A percentile compares a stretch with the other conserved stretches of the same genome.
Evolutionary conservation across 2,329 filamentous ascomycete genomes (phyloP).

Genomic region (Botrytis elliptica): DNA sequence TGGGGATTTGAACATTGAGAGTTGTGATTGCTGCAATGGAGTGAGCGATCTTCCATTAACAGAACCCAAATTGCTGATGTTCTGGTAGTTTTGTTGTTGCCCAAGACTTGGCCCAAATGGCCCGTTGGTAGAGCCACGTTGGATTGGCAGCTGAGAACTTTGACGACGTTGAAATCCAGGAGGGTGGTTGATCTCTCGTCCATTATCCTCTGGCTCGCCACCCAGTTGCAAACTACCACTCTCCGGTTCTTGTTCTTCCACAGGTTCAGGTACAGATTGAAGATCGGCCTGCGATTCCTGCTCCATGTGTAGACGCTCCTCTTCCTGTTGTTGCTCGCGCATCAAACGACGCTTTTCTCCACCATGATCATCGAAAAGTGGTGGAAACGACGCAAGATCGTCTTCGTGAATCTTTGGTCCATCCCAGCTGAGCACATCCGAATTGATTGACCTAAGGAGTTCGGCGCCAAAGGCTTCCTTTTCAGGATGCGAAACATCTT

Average conservation of each 20-base stretch:
- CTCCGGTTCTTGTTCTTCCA: slow-evolving; percentile 73
- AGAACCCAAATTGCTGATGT: slow-evolving; percentile 53
- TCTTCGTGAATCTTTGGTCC: slow-evolving; percentile 48
- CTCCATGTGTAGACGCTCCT: slow-evolving; percentile 52
- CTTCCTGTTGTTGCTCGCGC: slow-evolving; percentile 65
- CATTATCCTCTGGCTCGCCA: slow-evolving; percentile 78
- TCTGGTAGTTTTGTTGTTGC: slow-evolving; percentile 47
- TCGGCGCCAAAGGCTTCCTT: slow-evolving; percentile 39
- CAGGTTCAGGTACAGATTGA: slow-evolving; percentile 46
- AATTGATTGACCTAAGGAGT: slow-evolving; percentile 48
- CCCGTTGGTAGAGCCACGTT: slow-evolving; percentile 55
- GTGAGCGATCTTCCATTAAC: slow-evolving; percentile 72
- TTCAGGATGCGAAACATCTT: slow-evolving; percentile 26
- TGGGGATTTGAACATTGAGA: slow-evolving; percentile 52
- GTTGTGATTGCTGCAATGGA: slow-evolving; percentile 72
- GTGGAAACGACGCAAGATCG: slow-evolving; percentile 57
- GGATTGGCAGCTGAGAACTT: slow-evolving; percentile 74
- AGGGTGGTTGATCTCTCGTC: slow-evolving; percentile 44
- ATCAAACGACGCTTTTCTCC: slow-evolving; percentile 78
- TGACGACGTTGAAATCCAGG: slow-evolving; percentile 58
- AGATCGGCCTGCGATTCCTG: slow-evolving; percentile 53
- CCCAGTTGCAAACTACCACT: slow-evolving; percentile 83
- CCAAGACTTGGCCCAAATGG: slow-evolving; percentile 54
- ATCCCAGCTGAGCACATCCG: slow-evolving; percentile 48
- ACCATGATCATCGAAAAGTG: slow-evolving; percentile 78